A percentile compares a stretch with the other conserved stretches of the same genome.
Evolutionary conservation across 2,329 filamentous ascomycete species (phyloP).

Genomic region (Microcyclosporella mali): DNA sequence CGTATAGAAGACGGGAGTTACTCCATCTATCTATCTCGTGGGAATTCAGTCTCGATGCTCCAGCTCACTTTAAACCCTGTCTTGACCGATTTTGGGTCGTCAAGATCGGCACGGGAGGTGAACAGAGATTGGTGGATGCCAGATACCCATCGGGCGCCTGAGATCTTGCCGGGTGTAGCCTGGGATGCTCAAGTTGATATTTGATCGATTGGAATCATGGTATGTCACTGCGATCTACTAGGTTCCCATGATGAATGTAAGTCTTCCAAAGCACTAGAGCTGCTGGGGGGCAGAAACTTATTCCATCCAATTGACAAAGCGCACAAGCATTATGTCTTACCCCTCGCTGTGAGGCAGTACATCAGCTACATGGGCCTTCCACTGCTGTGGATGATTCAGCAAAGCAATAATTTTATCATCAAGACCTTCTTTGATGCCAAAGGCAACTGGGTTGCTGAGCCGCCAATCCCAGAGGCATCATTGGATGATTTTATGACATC

Average conservation of each 20-base stretch:
- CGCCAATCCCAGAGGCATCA: conserved; percentile 15
- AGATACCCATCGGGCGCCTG: too few species aligned
- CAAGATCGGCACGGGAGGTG: too few species aligned
- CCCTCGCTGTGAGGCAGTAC: conserved; percentile 26
- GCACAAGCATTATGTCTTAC: conserved; percentile 23
- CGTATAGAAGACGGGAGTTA: too few species aligned
- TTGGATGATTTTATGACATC: conserved; percentile 17
- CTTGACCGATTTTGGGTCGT: too few species aligned
- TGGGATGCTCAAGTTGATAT: not conserved
- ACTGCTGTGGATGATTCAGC: conserved; percentile 4
- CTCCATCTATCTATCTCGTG: too few species aligned
- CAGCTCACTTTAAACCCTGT: too few species aligned
- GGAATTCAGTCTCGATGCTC: too few species aligned
- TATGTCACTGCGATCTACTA: not conserved
- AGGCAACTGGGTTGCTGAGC: conserved; percentile 23
- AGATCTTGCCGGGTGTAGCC: too few species aligned
- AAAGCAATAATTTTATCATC: conserved; percentile 2
- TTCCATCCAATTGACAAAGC: conserved; percentile 26
- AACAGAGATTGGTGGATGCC: too few species aligned
- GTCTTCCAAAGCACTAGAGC: too few species aligned
- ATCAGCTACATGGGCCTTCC: conserved; percentile 13
- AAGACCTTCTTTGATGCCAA: conserved; percentile 3
- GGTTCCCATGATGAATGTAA: too few species aligned
- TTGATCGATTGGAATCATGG: not conserved
- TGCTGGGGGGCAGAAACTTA: conserved; percentile 25